phyloP scores from a whole-genome alignment of 345 rosid species.

The Eucalyptus pumila region DNA sequence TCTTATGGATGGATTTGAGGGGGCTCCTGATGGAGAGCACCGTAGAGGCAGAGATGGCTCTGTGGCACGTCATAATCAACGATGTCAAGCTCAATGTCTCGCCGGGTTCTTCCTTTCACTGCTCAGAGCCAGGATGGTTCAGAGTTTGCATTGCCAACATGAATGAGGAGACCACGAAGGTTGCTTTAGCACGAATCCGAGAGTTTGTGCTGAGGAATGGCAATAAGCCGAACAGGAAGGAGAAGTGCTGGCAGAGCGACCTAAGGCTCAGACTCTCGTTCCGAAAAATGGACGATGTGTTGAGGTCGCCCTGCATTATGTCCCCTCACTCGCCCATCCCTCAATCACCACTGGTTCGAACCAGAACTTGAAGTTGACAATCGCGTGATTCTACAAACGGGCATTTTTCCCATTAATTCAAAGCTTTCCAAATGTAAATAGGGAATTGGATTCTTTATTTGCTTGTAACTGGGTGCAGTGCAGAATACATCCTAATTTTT shows the following conservation, averaged over 20 bases:
- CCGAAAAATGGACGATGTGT: constrained; percentile 37
- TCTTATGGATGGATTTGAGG: constrained; percentile 80
- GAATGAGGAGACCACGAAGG: constrained; percentile 64
- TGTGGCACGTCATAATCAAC: constrained; percentile 66
- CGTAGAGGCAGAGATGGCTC: constrained; percentile 34
- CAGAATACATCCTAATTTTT: too few relatives aligned
- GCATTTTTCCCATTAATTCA: background rate
- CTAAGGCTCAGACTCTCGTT: constrained; percentile 47
- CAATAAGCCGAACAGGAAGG: constrained; percentile 23
- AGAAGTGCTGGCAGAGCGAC: constrained; percentile 42
- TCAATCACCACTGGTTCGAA: constrained; percentile 69
- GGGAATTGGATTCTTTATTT: too few relatives aligned
- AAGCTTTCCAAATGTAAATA: background rate
- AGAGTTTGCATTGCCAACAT: constrained; percentile 91
- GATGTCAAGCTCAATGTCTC: constrained; percentile 86
- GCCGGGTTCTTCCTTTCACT: constrained; percentile 81
- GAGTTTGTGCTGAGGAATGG: constrained; percentile 30
- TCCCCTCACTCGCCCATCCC: constrained; percentile 66
- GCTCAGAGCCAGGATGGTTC: constrained; percentile 87
- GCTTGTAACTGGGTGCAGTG: too few relatives aligned
- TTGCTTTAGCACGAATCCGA: constrained; percentile 64
- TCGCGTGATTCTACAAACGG: background rate
- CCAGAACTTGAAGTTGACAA: constrained; percentile 1
- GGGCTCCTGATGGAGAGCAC: constrained; percentile 41
- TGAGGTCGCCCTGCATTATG: constrained; percentile 14